Base-by-base conservation (phyloP, 2,329 filamentous ascomycete genomes). In the Beauveria scarabaeidicola region DNA sequence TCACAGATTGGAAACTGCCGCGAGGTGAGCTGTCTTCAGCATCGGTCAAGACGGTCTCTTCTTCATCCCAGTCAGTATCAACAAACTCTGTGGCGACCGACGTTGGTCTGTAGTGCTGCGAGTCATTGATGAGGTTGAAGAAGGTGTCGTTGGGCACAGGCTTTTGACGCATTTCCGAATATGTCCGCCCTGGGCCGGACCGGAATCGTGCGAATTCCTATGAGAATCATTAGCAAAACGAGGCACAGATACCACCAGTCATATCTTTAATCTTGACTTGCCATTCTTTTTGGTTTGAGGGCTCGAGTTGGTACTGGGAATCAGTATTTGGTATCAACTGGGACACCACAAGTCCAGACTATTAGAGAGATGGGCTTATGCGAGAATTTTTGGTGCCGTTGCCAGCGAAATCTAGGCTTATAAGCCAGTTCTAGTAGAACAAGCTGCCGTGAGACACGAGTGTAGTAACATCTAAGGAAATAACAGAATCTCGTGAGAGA, bases 41-140 rank as follows among this genome's bases (percentile, higher is more conserved):
- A 53, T 84, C 81, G 62, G 78, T 83, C 63, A 81, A 73, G 53
- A 80, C 75, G 36, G 78, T 78, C 52, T 89, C 86, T 38, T 74
- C 72, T 64, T 91, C 89, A 46, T 84, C 81, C 75, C 79, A 83
- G 63, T 93, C 89, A 44, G 88, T 90, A 67, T 91, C 89, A 69
- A 87, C 86, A 64, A 91, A 88, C 67, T 91, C 87, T 23, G 89
- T 93, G 47, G 87, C 83, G 61, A 89, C 80, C 41, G 89, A 92
- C 41, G 82, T 72, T 43, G 88, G 88, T 61, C 87, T 80, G 58
- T 77, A 75, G 13, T 66, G 60, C 57, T 78, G 74, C 23, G 73
- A 77, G 62, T 81, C 77, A 59, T 71, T 71, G 67, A 80, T 82
- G 63, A 81, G 72, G 65, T 79, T 78, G 72, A 89, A 88, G 69